Base-by-base conservation (phyloP, 1,139 yeast species). In the Schizosaccharomyces versatilis region DNA sequence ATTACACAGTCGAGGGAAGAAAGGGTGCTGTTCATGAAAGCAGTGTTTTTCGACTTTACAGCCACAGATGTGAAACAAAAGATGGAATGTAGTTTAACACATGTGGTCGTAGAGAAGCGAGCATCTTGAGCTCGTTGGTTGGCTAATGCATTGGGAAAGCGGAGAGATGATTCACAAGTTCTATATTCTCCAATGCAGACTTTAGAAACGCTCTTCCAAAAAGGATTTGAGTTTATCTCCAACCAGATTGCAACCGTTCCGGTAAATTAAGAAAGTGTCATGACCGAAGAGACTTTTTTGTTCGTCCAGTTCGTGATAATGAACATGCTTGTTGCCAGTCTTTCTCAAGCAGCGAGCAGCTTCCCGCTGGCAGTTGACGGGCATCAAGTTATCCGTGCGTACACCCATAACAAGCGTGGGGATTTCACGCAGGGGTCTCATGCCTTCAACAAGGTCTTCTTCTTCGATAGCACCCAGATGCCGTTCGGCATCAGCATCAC, bases 361-460 rank as follows among this genome's bases (percentile, higher is more conserved):
- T 65, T 88, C 96, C 56, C 80, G 69, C 67, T 86, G 97, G 68
- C 88, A 96, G 94, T 95, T 84, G 47, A 81, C 85, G 1, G 97
- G 97, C 71, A 86, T 86, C 55, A 86, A 71, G 53, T 84, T 83
- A 65, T 86, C 97, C 1, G 94, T 81, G 64, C 84, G 94, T 7
- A 86, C 96, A 6, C 97, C 97, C 52, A 86, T 75, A 1, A 88
- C 86, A 57, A 88, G 69, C 5, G 83, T 74, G 51, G 81, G 79
- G 59, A 80, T 78, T 60, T 79, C 72, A 1, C 81, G 73, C 59
- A 86, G 71, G 48, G 77, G 75, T 40, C 67, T 64, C 73, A 86
- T 70, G 1, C 97, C 97, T 17, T 69, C 67, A 17, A 73, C 67
- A 54, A 86, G 71, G 64, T 86, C 96, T 8, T 68, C 58, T 19